Conservation (phyloP, 768 basidiomycete genomes). For the Coprinopsis sp. region DNA sequence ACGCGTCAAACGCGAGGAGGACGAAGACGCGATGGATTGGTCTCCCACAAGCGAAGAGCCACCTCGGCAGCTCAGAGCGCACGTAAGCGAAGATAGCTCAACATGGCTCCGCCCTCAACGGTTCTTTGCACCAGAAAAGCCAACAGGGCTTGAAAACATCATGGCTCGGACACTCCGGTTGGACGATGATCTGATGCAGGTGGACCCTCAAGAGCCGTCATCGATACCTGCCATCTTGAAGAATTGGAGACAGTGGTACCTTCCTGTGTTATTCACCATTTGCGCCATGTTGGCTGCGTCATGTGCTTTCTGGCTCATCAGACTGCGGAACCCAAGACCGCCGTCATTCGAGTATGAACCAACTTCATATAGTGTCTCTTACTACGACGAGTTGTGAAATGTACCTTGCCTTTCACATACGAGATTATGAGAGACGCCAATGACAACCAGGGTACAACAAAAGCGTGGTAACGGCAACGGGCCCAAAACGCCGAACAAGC, state of each 20-base stretch:
- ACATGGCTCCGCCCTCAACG: conserved; percentile 63
- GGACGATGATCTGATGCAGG: conserved; percentile 35
- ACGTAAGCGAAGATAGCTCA: conserved; percentile 33
- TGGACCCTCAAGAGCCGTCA: conserved; percentile 1
- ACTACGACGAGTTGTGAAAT: no score
- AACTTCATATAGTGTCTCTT: no score
- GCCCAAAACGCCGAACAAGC: no score
- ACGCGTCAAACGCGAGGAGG: neutral
- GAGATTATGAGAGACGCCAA: no score
- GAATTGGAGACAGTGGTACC: conserved; percentile 5
- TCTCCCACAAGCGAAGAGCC: conserved; percentile 43
- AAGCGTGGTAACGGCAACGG: no score
- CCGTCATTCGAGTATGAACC: neutral
- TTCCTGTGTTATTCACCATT: neutral
- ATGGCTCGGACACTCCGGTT: conserved; percentile 57
- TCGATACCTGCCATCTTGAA: conserved; percentile 1
- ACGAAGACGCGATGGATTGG: conserved; percentile 56
- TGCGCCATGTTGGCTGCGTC: neutral
- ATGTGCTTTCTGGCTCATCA: neutral
- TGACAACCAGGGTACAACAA: no score
- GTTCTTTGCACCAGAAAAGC: conserved; percentile 75
- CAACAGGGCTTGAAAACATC: conserved; percentile 69
- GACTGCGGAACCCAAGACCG: no score
- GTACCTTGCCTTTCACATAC: no score
- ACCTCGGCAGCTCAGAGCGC: conserved; percentile 18